Evolutionary conservation across 345 rosid genomes (phyloP).

Genomic region (Lepidium sativum): DNA sequence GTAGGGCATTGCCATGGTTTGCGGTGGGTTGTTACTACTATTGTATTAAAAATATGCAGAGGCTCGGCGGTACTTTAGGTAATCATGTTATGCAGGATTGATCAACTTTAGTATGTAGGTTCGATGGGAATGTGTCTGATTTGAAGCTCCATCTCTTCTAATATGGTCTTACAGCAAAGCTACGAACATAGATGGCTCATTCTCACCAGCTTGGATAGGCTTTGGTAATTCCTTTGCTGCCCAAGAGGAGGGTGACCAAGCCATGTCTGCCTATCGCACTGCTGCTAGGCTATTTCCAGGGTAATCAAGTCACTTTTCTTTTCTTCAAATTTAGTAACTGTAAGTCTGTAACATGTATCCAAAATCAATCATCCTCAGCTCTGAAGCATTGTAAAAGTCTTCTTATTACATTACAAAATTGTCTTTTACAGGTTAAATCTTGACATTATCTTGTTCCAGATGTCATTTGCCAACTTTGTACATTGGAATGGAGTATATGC

Average conservation of each 20-base stretch:
- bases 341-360: neutral
- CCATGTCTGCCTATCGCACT: slow-evolving; percentile 91
- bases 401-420: slow-evolving; percentile 39
- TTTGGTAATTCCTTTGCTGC: slow-evolving; percentile 88
- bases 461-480: slow-evolving; percentile 94
- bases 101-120: neutral
- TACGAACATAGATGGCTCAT: slow-evolving; percentile 68
- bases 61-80: slow-evolving; percentile 89
- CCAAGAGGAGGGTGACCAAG: slow-evolving; percentile 93
- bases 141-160: slow-evolving; percentile 2
- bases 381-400: slow-evolving; percentile 31
- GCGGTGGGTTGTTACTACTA: slow-evolving; percentile 75
- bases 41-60: slow-evolving; percentile 84
- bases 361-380: neutral
- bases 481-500: slow-evolving; percentile 99
- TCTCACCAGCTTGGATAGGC: slow-evolving; percentile 92
- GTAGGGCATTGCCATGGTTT: slow-evolving; percentile 94
- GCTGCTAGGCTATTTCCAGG: slow-evolving; percentile 97
- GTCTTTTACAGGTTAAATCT: slow-evolving; percentile 61
- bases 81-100: slow-evolving; percentile 14
- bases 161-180: slow-evolving; percentile 61
- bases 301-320: slow-evolving; percentile 32
- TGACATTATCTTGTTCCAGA: slow-evolving; percentile 84
- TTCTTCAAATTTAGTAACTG: neutral
- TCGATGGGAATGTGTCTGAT: neutral